Evolutionary conservation across 768 basidiomycete species (phyloP).

Genomic region (Kwoniella newhampshirensis): DNA sequence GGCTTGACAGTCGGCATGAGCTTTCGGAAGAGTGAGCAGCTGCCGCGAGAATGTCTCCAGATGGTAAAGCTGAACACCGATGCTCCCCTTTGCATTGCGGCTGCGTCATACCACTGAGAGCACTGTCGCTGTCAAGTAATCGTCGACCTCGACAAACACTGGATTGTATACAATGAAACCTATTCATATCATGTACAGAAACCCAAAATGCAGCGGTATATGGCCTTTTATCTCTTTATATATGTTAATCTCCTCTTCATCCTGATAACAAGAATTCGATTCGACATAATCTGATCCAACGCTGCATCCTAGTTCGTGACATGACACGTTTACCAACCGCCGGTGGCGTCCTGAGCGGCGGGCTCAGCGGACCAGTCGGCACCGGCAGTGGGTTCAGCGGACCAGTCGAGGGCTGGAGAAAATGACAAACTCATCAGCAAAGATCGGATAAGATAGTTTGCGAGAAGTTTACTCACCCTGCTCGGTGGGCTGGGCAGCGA

Average conservation of each 20-base stretch:
- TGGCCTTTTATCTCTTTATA: neutral
- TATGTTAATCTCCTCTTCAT: neutral
- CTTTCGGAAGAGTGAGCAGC: too few relatives aligned
- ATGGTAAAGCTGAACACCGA: too few relatives aligned
- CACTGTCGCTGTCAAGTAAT: neutral
- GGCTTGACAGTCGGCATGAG: too few relatives aligned
- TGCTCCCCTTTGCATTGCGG: too few relatives aligned
- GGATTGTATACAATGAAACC: neutral
- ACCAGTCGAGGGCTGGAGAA: slow-evolving; percentile 72
- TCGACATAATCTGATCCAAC: neutral
- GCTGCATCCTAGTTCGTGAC: neutral
- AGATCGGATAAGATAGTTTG: slow-evolving; percentile 54
- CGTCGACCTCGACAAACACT: neutral
- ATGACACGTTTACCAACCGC: slow-evolving; percentile 39
- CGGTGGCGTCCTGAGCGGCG: slow-evolving; percentile 45
- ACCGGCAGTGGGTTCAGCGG: slow-evolving; percentile 63
- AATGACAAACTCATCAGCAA: slow-evolving; percentile 10
- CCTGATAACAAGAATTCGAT: neutral
- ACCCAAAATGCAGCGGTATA: slow-evolving; percentile 7
- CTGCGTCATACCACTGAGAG: too few relatives aligned
- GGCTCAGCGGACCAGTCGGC: slow-evolving; percentile 90
- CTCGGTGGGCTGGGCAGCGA: slow-evolving; percentile 61
- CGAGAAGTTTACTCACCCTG: slow-evolving; percentile 56
- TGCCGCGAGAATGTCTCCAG: too few relatives aligned
- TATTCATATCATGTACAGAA: slow-evolving; percentile 11